phyloP scores from a whole-genome alignment of 768 basidiomycete genomes.

The Daedaleopsis sinensis region DNA sequence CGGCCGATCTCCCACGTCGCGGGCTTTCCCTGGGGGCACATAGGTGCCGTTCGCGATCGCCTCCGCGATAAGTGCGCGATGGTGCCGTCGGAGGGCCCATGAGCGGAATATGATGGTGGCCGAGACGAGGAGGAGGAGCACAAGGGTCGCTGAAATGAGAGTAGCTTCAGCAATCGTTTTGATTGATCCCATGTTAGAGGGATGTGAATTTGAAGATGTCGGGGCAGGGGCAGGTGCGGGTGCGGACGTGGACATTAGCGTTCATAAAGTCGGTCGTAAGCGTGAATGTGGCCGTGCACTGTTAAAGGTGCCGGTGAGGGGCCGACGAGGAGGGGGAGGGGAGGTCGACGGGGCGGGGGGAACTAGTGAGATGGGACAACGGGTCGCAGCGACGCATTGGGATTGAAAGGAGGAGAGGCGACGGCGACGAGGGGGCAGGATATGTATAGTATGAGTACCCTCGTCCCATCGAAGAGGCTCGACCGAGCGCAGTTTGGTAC shows the following conservation, averaged over 20 bases:
- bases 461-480: background rate
- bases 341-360: background rate
- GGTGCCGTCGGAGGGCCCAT: conserved; percentile 62
- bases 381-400: conserved; percentile 1
- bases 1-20: conserved; percentile 45
- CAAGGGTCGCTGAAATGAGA: conserved; percentile 56
- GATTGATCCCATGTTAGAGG: background rate
- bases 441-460: conserved; percentile 19
- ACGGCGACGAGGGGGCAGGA: background rate
- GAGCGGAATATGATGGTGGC: conserved; percentile 69
- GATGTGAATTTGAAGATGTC: background rate
- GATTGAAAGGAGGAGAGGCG: background rate
- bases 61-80: conserved; percentile 59
- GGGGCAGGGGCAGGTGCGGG: background rate
- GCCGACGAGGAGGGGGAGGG: too few species aligned
- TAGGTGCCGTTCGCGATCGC: conserved; percentile 69
- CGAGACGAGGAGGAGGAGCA: conserved; percentile 68
- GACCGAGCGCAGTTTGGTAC: conserved; percentile 1
- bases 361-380: background rate
- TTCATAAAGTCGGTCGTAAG: conserved; percentile 1
- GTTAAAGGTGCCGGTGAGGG: background rate
- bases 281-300: background rate
- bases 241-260: conserved; percentile 2
- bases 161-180: conserved; percentile 11
- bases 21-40: conserved; percentile 40